Evolutionary conservation across 805 yeast genomes (phyloP).

Genomic region (Starmerella geochares): DNA sequence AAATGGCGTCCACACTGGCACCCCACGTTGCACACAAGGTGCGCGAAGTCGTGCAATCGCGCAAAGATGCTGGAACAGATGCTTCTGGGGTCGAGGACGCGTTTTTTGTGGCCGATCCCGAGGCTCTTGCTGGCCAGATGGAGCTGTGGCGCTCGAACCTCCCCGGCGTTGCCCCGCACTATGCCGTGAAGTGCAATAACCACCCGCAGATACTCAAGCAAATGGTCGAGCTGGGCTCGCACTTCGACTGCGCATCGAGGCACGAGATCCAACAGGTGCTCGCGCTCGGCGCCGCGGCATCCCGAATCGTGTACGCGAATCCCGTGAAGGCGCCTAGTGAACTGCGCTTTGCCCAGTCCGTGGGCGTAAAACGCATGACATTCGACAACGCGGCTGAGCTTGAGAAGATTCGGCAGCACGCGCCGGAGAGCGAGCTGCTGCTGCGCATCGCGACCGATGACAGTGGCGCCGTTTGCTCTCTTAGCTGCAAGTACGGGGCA

Average conservation of each 20-base stretch:
- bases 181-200: constrained; percentile 92
- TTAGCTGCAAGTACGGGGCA: constrained; percentile 86
- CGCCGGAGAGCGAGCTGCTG: constrained; percentile 60
- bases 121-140: constrained; percentile 53
- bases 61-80: constrained; percentile 1
- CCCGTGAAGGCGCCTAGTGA: constrained; percentile 87
- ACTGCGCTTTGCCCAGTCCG: constrained; percentile 54
- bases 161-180: constrained; percentile 75
- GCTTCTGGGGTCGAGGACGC: constrained; percentile 46
- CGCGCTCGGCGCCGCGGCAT: constrained; percentile 40
- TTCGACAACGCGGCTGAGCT: constrained; percentile 84
- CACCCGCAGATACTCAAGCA: constrained; percentile 48
- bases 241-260: constrained; percentile 90
- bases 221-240: constrained; percentile 54
- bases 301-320: constrained; percentile 76
- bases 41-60: constrained; percentile 1
- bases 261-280: constrained; percentile 65
- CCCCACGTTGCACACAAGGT: not conserved
- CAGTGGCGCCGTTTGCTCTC: constrained; percentile 70
- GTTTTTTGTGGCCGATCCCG: constrained; percentile 79
- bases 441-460: constrained; percentile 86
- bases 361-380: constrained; percentile 61
- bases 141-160: constrained; percentile 52
- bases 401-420: constrained; percentile 54
- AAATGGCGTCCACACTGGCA: not conserved